Conservation (phyloP, 306 rosid genomes). For the Acacia crassicarpa region DNA sequence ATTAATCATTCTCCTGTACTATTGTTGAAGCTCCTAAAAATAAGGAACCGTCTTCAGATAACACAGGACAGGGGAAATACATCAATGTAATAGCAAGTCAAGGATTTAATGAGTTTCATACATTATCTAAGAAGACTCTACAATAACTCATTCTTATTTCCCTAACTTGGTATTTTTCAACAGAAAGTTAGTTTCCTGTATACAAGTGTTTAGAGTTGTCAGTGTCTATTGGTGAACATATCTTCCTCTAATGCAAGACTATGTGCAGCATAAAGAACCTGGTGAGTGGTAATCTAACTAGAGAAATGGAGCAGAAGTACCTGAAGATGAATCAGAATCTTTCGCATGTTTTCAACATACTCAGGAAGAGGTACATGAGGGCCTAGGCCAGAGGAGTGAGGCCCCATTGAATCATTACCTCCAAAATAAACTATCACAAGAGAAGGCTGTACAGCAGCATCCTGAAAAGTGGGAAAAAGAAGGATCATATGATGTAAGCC, state of each 20-base stretch:
- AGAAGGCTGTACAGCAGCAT: constrained; percentile 65
- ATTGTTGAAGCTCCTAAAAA: not conserved
- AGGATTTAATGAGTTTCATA: not conserved
- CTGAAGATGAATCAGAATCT: not conserved
- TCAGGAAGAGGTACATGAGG: not conserved
- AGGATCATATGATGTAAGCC: not conserved
- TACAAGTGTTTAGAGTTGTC: not conserved
- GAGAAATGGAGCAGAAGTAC: not conserved
- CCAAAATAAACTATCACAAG: constrained; percentile 46
- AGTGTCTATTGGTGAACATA: not conserved
- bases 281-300: not conserved
- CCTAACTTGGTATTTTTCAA: not conserved
- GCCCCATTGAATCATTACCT: constrained; percentile 2
- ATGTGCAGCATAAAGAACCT: not conserved
- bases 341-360: not conserved
- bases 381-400: not conserved
- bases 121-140: not conserved
- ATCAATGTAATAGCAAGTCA: not conserved
- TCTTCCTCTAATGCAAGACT: not conserved
- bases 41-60: not conserved
- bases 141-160: not conserved
- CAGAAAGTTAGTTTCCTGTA: not conserved
- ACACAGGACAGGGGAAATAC: not conserved
- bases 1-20: not conserved
- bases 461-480: constrained; percentile 35